Base-by-base conservation (phyloP, 208 protist species). In the Crithidia acanthocephali region DNA sequence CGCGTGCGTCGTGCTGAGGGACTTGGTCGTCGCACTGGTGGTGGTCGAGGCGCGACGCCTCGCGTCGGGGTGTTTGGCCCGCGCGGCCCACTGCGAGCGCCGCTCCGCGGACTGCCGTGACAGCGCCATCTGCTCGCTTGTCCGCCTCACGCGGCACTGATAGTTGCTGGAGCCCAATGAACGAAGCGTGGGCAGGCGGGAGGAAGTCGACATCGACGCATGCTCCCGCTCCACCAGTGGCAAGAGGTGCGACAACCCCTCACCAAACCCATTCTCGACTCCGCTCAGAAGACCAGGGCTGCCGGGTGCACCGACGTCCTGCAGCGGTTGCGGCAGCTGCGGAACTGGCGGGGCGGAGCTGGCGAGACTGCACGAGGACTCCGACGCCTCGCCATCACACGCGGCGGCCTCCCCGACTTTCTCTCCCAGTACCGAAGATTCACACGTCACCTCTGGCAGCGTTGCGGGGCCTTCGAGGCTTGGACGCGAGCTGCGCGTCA, bases 191-290 rank as follows among this genome's bases (percentile, higher is more conserved):
- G 62, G 62, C 33, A 68, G 48, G 15, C 48, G 48, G 23, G 27
- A 47, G 5, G 62, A 68, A 13, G 28, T 37, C 1, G 62, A 68
- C 42, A 68, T 30, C 0, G 62, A 68, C 2, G 48, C 28, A 16
- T 68, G 62, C 35, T 68, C 62, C 4, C 22, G 62, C 62, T 58
- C 62, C 62, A 58, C 48, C 42, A 56, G 23, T 2, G 62, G 62
- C 10, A 68, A 35, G 50, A 58, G 50, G 48, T 68, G 42, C 33
- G 48, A 6, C 2, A 48, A 0, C 15, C 16, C 62, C 1, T 35
- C 62, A 15, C 48, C n/a, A 23, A 58, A 48, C 33, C 30, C 35
- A 18, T 20, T 2, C 16, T 16, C 22, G 18, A 9, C 22, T 28
- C 48, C 48, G 6, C 28, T 53, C 48, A n/a, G 16, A 4, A 48